Evolutionary conservation across 257 asterid species (phyloP), one percentile per base, ranked within the genome.

Genomic region (Solanum neorickii): DNA sequence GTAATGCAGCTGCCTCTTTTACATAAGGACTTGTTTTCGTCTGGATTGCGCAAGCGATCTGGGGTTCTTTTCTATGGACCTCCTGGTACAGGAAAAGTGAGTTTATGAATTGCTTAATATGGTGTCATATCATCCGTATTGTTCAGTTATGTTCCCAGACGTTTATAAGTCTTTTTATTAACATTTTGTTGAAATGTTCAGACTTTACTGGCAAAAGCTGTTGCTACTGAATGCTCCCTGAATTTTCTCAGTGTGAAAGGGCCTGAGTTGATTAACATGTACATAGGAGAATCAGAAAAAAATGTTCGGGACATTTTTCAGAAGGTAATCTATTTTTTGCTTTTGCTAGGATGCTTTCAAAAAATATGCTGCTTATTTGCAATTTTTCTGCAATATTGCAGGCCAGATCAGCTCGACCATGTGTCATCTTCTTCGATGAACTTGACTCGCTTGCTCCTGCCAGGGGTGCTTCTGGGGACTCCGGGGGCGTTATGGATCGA

Each of bases 41-140:
- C 99, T 89, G 99, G 99, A 83, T 91, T 97, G 91, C 98, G 99
- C 90, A 97, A 96, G 87, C 91, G 99, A 89, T 95, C 99, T 77
- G 99, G 99, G 77, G 99, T 97, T 92, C 99, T 97, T 94, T 96
- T 97, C 83, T 97, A 95, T 89, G 99, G 99, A 70, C 99, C 99
- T 86, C 99, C 99, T 20, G 99, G 99, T 66, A 97, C 99, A 47
- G 99, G 99, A 88, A 97, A 97, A 93, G 99, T 96, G 92, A 92
- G 96, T 90, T 62, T 39, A 18, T 82, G 41, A 84, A 39, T 25
- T 52, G 14, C 84, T 25, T 87, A 15, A 42, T 62, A 21, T 25
- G 56, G 72, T 73, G 47, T 86, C 21, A 73, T 73, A 13, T 73
- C 88, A 73, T 49, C 49, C 1, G 2, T 73, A 73, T 73, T 73